These are phyloP conservation scores for Monosporascus cannonballus DNA, from an alignment of 2,329 filamentous ascomycete genomes.

Conservation along the genomic window DNA sequence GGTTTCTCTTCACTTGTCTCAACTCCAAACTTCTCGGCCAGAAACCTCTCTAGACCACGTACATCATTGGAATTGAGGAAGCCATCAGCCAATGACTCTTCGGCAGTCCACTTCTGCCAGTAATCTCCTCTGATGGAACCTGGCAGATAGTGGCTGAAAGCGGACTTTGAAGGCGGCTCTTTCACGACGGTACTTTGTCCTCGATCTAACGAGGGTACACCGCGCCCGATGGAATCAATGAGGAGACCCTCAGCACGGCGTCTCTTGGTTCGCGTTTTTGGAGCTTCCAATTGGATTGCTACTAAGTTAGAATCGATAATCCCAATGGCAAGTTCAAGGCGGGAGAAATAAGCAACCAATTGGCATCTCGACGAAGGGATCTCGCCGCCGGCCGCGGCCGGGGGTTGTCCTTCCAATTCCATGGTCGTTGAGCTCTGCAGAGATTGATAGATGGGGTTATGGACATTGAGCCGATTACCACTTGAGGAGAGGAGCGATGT, in stretches of 20 bases:
- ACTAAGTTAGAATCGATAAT: slow-evolving; percentile 58
- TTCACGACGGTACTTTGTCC: slow-evolving; percentile 26
- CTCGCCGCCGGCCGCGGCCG: slow-evolving; percentile 27
- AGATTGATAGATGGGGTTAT: slow-evolving; percentile 63
- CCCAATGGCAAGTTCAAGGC: slow-evolving; percentile 60
- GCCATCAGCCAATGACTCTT: slow-evolving; percentile 41
- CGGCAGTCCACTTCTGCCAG: slow-evolving; percentile 36
- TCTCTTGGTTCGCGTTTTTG: slow-evolving; percentile 48
- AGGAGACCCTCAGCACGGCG: slow-evolving; percentile 55
- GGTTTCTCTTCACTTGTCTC: slow-evolving; percentile 20
- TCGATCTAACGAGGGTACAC: slow-evolving; percentile 37
- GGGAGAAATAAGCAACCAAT: slow-evolving; percentile 57
- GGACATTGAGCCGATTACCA: slow-evolving; percentile 49
- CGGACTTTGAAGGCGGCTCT: slow-evolving; percentile 22
- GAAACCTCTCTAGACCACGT: slow-evolving; percentile 41
- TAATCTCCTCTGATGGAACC: slow-evolving; percentile 47
- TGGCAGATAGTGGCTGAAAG: slow-evolving; percentile 35
- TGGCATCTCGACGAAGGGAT: slow-evolving; percentile 27
- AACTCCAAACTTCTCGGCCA: slow-evolving; percentile 45
- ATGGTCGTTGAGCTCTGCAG: slow-evolving; percentile 45
- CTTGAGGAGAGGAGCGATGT: slow-evolving; percentile 61
- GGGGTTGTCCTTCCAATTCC: slow-evolving; percentile 34
- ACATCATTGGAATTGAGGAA: slow-evolving; percentile 41
- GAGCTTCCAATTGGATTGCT: slow-evolving; percentile 63
- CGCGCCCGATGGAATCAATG: slow-evolving; percentile 69